These are phyloP conservation scores for Exophiala sp. DNA, from an alignment of 2,329 filamentous ascomycete genomes.

Conservation along the genomic window DNA sequence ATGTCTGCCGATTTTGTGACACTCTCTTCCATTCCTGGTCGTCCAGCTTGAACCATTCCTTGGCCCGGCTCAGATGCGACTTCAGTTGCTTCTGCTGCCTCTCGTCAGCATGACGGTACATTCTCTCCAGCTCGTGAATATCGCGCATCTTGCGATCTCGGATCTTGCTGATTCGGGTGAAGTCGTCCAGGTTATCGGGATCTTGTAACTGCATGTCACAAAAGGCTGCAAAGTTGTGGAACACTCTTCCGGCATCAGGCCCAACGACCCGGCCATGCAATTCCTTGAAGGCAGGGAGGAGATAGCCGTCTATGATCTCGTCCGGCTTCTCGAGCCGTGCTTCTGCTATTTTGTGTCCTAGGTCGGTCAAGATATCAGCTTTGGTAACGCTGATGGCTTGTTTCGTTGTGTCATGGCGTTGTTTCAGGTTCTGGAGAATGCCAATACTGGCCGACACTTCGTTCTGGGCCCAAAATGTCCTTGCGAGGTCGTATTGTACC, in stretches of 20 bases:
- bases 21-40: conserved; percentile 77
- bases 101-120: conserved; percentile 37
- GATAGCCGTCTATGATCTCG: conserved; percentile 77
- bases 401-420: conserved; percentile 55
- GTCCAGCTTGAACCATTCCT: conserved; percentile 84
- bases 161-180: conserved; percentile 71
- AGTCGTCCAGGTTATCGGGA: conserved; percentile 74
- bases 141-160: conserved; percentile 76
- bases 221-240: conserved; percentile 90
- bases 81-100: conserved; percentile 53
- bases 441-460: conserved; percentile 83
- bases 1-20: conserved; percentile 67
- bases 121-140: conserved; percentile 63
- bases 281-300: conserved; percentile 76
- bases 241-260: conserved; percentile 76
- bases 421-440: conserved; percentile 71
- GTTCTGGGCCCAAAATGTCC: conserved; percentile 88
- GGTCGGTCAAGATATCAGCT: conserved; percentile 75
- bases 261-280: conserved; percentile 63
- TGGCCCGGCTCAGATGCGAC: conserved; percentile 63
- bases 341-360: conserved; percentile 82
- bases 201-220: conserved; percentile 92
- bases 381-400: conserved; percentile 67
- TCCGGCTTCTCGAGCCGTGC: conserved; percentile 88
- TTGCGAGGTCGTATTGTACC: conserved; percentile 75